Evolutionary conservation across 176 grass and related monocot genomes (phyloP).

Genomic region (Miscanthus lutarioriparius): DNA sequence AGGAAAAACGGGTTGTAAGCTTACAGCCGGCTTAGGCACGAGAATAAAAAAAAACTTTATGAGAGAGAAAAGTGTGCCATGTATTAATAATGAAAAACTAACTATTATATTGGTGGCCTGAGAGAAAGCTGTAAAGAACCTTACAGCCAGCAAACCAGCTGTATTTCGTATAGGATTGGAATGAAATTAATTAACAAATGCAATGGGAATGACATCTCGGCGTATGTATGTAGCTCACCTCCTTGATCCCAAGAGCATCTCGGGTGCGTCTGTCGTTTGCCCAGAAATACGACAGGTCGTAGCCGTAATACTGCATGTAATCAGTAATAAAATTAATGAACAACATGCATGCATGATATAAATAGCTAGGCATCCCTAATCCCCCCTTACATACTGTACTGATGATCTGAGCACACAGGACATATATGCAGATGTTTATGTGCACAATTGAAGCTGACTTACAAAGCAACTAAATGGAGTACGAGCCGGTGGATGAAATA

Average conservation of each 20-base stretch:
- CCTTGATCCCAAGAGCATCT: slow-evolving; percentile 45
- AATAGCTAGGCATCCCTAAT: too few species aligned
- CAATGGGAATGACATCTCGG: neutral
- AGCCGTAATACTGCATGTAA: slow-evolving; percentile 31
- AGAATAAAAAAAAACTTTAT: too few species aligned
- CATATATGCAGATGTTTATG: too few species aligned
- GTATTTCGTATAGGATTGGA: neutral
- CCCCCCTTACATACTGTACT: neutral
- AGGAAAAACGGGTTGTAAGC: too few species aligned
- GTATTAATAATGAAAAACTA: too few species aligned
- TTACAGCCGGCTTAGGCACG: too few species aligned
- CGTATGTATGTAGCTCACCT: neutral
- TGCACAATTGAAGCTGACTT: neutral
- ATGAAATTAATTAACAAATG: neutral
- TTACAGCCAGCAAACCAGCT: too few species aligned
- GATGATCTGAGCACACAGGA: too few species aligned
- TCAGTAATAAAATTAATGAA: neutral
- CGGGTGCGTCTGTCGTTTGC: slow-evolving; percentile 35
- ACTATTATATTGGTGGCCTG: too few species aligned
- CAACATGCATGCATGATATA: too few species aligned
- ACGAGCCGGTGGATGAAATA: slow-evolving; percentile 18
- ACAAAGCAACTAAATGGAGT: slow-evolving; percentile 49
- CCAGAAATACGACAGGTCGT: slow-evolving; percentile 59
- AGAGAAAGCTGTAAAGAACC: too few species aligned
- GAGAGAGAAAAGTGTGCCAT: too few species aligned